Conservation (phyloP, 371 early-diverging fungal species). For the Mortierella sp. region DNA sequence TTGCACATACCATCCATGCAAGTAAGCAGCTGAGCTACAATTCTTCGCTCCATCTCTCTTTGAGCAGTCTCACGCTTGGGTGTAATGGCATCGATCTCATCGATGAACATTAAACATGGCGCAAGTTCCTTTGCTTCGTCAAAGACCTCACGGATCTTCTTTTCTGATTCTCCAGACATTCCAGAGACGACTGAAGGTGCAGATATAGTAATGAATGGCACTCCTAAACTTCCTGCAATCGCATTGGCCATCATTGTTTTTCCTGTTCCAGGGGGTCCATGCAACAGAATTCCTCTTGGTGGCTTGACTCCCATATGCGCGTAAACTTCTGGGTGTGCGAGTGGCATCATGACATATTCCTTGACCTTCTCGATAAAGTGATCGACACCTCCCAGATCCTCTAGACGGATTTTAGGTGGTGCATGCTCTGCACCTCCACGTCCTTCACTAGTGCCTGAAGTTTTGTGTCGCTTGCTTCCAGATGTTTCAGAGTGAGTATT, state of each 20-base stretch:
- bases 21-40: slow-evolving; percentile 98
- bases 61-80: slow-evolving; percentile 99
- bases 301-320: slow-evolving; percentile 96
- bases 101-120: slow-evolving; percentile 99
- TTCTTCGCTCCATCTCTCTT: slow-evolving; percentile 98
- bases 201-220: slow-evolving; percentile 96
- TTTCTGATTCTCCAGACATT: slow-evolving; percentile 99
- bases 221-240: slow-evolving; percentile 96
- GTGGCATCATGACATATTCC: slow-evolving; percentile 97
- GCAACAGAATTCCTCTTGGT: slow-evolving; percentile 96
- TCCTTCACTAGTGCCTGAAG: slow-evolving; percentile 10
- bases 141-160: slow-evolving; percentile 98
- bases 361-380: slow-evolving; percentile 91
- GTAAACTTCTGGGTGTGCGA: slow-evolving; percentile 97
- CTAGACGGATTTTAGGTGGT: slow-evolving; percentile 76
- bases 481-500: slow-evolving; percentile 22
- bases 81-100: slow-evolving; percentile 99
- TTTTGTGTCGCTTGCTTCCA: slow-evolving; percentile 46
- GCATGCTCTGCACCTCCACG: slow-evolving; percentile 52
- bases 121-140: slow-evolving; percentile 93
- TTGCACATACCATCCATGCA: slow-evolving; percentile 92
- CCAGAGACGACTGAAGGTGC: slow-evolving; percentile 99
- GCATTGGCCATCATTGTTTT: slow-evolving; percentile 99
- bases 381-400: slow-evolving; percentile 94
- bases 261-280: slow-evolving; percentile 99